Percentiles rank a stretch among this genome's conserved stretches.
Conservation (phyloP, 2,329 filamentous ascomycete genomes). For the Scedosporium apiospermum region DNA sequence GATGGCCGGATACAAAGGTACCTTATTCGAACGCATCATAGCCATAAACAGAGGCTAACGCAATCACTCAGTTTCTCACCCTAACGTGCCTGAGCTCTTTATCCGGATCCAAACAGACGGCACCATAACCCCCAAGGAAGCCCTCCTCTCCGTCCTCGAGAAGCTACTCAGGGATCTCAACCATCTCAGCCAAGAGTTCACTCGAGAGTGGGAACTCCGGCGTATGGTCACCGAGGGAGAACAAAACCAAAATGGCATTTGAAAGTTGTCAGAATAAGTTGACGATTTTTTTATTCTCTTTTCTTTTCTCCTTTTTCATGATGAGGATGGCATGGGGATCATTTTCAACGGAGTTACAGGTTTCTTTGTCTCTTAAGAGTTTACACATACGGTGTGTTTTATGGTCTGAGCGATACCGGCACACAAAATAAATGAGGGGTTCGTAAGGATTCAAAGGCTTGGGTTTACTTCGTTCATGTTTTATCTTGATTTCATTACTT, state of each 20-base stretch:
- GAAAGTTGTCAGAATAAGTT: neutral
- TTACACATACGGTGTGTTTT: neutral
- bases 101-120: constrained; percentile 91
- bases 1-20: constrained; percentile 88
- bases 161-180: constrained; percentile 75
- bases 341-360: neutral
- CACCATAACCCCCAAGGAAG: constrained; percentile 77
- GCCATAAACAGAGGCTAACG: constrained; percentile 4
- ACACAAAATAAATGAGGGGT: neutral
- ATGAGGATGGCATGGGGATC: neutral
- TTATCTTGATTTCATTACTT: neutral
- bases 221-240: constrained; percentile 69
- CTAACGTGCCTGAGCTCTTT: constrained; percentile 51
- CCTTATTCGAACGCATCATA: constrained; percentile 14
- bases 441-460: neutral
- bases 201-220: constrained; percentile 80
- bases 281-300: neutral
- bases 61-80: constrained; percentile 37
- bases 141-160: constrained; percentile 70
- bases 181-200: constrained; percentile 77
- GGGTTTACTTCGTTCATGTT: neutral
- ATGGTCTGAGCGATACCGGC: neutral
- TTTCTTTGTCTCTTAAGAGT: neutral
- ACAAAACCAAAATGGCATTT: constrained; percentile 20
- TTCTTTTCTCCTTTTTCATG: neutral